Base-by-base conservation (phyloP, 2,329 filamentous ascomycete species). In the Hirsutella minnesotensis region DNA sequence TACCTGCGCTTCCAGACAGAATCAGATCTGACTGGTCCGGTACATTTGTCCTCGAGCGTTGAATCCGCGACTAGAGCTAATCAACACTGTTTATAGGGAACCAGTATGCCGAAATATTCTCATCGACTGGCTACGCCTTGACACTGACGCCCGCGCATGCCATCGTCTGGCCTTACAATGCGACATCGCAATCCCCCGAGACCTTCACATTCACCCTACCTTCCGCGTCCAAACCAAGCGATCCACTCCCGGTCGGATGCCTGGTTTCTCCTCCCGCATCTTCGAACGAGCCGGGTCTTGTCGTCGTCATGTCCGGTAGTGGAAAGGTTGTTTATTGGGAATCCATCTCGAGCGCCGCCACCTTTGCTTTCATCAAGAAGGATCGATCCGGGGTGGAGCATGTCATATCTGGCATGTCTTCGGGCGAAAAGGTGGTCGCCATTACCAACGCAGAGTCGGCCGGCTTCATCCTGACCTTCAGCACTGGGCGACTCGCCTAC, bases 271-370 rank as follows among this genome's bases (percentile, higher is more conserved):
- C 84, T 40, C 84, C 86, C 5, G 81, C 84, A 10, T 81, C 81
- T 4, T 79, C 77, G n/a, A 77, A 79, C 39, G 85, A 94, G 52
- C 83, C 89, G 29, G 92, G 92, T 3, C 72, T 98, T 31, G 78
- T 98, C 22, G 76, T 95, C 31, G 73, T 96, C 31, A 86, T 90
- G 66, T 85, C 90, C 12, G 77, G 77, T 16, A 88, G 74, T 39
- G 92, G 92, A 41, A 89, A 82, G 60, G 79, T 96, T 41, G 81
- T 86, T 37, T 96, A 92, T 61, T 96, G 92, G 88, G 92, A 96
- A 59, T 94, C 87, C 33, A 85, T 96, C 49, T 88, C 90, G 44
- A 88, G 81, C 60, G 88, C 87, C 9, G 85, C 88, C 33, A 87
- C 86, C 1, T 73, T 94, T 43, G 86, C 85, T 48, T 77, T 94